Conservation (phyloP, 2,329 filamentous ascomycete genomes). For the Claviceps sp. region DNA sequence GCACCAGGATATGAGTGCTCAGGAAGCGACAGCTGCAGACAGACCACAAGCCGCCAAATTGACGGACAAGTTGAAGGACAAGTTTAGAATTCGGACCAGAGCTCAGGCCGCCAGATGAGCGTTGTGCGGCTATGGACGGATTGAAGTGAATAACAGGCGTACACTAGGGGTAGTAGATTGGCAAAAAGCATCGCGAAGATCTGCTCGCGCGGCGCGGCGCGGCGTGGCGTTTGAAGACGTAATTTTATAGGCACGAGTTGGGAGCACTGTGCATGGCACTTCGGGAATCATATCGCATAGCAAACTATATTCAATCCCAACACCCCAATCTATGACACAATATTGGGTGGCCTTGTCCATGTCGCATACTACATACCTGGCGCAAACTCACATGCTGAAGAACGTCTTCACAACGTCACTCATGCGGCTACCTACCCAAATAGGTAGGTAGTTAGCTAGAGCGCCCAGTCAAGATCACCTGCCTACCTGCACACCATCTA, state of each 20-base stretch:
- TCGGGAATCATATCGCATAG: background rate
- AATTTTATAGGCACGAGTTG: background rate
- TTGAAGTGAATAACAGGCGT: background rate
- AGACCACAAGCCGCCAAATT: constrained; percentile 29
- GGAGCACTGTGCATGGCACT: background rate
- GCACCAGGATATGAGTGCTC: constrained; percentile 10
- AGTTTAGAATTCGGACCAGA: constrained; percentile 37
- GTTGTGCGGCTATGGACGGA: background rate
- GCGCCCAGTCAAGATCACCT: too few species aligned
- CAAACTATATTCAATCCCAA: background rate
- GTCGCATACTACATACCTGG: background rate
- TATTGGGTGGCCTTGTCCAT: background rate
- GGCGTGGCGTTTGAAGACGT: background rate
- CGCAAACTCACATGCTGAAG: background rate
- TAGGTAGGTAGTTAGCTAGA: too few species aligned
- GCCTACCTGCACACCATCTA: too few species aligned
- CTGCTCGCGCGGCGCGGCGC: background rate
- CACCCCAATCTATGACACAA: background rate
- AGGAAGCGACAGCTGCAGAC: constrained; percentile 17
- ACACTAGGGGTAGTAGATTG: background rate
- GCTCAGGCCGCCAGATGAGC: constrained; percentile 20
- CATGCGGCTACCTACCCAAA: too few species aligned
- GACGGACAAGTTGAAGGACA: constrained; percentile 36
- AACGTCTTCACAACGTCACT: background rate
- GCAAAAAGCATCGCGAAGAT: background rate